Base-by-base conservation (phyloP, 495 filamentous ascomycete genomes). In the Talaromyces ruber region DNA sequence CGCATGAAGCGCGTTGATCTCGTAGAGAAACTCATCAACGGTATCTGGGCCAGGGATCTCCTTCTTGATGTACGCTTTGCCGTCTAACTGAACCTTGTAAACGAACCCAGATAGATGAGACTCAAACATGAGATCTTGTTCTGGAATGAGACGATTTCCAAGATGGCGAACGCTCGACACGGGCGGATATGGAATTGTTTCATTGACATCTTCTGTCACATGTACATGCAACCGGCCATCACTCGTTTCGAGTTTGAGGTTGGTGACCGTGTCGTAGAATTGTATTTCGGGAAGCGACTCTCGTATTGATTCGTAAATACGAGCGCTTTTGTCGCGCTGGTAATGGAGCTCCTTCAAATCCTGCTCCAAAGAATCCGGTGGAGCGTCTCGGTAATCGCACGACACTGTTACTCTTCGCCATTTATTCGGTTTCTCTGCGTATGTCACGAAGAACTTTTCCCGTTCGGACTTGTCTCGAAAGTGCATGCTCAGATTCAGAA, bases 381-480 rank as follows among this genome's bases (percentile, higher is more conserved):
- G 83, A 11, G 91, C 89, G 66, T 86, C 79, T 47, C 93, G 90
- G 68, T 98, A 98, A 71, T 98, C 95, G 64, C 93, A 87, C 7
- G 95, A 97, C 37, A 98, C 85, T 11, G 95, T 97, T 55, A 98
- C 87, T 56, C 94, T 82, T 60, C 90, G 84, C 89, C 94, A 96
- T 62, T 83, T 81, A 57, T 84, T 89, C 21, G 86, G 82, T 34
- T 84, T 84, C 69, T 94, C 87, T 55, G 92, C 90, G 72, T 90
- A 98, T 9, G 94, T 98, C 60, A 98, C 88, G 74, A 98, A 98
- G 78, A 98, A 98, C 73, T 98, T 98, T 74, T 98, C 94, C 43
- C 95, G 85, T 59, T 89, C 91, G 11, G 94, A 96, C 64, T 89
- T 88, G 74, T 98, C 94, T 57, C 93, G 88, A 70, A 97, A 98